A percentile compares a stretch with the other conserved stretches of the same genome.
phyloP scores from a whole-genome alignment of 129 eudicot genomes.

The Ambrosia trifida region DNA sequence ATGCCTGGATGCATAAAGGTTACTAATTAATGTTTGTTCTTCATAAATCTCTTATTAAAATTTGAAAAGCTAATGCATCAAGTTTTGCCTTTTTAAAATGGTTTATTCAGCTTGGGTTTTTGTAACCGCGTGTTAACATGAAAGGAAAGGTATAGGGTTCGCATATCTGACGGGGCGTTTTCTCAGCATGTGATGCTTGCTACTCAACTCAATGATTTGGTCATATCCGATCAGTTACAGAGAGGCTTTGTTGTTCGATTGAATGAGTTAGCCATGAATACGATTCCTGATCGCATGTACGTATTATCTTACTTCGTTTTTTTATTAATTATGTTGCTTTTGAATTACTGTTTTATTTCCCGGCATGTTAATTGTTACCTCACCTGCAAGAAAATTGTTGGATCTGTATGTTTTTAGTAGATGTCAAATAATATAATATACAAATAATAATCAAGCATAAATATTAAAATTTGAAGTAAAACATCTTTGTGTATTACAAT shows the following conservation, averaged over 20 bases:
- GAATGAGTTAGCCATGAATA: conserved; percentile 44
- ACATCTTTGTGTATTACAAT: not conserved
- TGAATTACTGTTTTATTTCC: not conserved
- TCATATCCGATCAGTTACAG: conserved; percentile 42
- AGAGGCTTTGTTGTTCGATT: conserved; percentile 63
- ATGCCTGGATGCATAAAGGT: no score
- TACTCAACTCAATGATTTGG: conserved; percentile 62
- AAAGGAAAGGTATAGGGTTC: conserved; percentile 54
- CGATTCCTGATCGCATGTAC: conserved; percentile 46
- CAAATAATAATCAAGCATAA: not conserved
- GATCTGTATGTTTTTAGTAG: not conserved
- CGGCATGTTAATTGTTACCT: not conserved
- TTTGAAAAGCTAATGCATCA: no score
- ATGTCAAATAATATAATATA: not conserved
- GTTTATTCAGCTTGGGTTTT: no score
- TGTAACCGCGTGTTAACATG: no score
- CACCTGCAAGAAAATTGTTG: not conserved
- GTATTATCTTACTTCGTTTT: conserved; percentile 6
- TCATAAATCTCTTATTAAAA: no score
- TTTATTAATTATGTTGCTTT: not conserved
- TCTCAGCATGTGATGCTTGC: conserved; percentile 69
- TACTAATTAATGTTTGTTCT: no score
- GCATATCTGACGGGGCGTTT: conserved; percentile 58
- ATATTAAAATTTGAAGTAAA: not conserved
- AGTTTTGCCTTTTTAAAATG: no score